phyloP scores from a whole-genome alignment of 306 rosid genomes.

The Leucaena leucocephala region DNA sequence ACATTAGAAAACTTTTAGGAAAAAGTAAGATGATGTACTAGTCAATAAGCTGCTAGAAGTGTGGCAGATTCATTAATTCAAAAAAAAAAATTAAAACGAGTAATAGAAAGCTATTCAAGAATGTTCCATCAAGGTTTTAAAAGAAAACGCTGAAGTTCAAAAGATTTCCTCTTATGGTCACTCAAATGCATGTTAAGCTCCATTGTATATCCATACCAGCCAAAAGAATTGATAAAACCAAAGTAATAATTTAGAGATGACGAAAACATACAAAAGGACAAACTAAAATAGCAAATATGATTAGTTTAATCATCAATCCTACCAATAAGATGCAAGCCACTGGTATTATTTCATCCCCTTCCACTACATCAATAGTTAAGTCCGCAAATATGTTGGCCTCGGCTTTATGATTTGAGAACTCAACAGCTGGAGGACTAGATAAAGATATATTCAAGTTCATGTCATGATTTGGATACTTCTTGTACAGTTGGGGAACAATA shows the following conservation, averaged over 20 bases:
- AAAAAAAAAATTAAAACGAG: neutral
- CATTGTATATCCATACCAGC: conserved; percentile 1
- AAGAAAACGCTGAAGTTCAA: conserved; percentile 14
- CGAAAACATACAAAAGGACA: conserved; percentile 17
- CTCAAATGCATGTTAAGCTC: neutral
- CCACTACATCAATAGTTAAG: conserved; percentile 71
- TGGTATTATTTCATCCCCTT: conserved; percentile 58
- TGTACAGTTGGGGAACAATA: conserved; percentile 85
- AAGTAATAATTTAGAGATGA: neutral
- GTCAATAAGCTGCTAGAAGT: neutral
- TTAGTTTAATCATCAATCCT: conserved; percentile 36
- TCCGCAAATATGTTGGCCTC: conserved; percentile 54
- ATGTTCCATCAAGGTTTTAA: conserved; percentile 8
- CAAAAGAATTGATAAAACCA: conserved; percentile 14
- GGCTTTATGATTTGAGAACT: conserved; percentile 59
- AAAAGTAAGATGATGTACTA: neutral
- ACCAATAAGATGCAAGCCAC: conserved; percentile 93
- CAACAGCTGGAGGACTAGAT: conserved; percentile 70
- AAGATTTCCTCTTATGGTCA: neutral
- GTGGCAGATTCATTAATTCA: conserved; percentile 1
- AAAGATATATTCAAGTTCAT: conserved; percentile 84
- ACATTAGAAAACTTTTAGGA: neutral
- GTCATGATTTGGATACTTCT: conserved; percentile 80
- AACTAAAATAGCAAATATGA: conserved; percentile 7
- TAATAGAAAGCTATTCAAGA: neutral